Conservation (phyloP, 2,329 filamentous ascomycete species). For the Biscogniauxia sp. region DNA sequence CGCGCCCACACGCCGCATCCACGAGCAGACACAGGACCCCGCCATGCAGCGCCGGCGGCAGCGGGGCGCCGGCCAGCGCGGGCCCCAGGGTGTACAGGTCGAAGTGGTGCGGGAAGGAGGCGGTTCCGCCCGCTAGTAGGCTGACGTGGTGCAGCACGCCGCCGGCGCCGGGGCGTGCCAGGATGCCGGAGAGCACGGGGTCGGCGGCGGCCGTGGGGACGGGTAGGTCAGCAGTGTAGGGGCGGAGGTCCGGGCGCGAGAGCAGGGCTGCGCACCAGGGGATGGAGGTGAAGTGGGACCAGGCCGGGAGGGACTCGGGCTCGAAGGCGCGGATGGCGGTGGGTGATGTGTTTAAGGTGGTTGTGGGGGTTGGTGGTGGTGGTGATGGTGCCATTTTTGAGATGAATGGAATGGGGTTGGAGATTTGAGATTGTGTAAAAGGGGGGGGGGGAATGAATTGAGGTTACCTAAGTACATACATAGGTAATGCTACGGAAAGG, state of each 20-base stretch:
- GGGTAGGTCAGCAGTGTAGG: constrained; percentile 1
- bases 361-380: too few species aligned
- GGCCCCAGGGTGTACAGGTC: constrained; percentile 4
- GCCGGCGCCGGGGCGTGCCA: background rate
- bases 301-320: background rate
- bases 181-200: background rate
- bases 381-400: too few species aligned
- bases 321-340: constrained; percentile 1
- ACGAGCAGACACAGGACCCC: constrained; percentile 2
- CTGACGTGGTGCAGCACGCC: constrained; percentile 1
- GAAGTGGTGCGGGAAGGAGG: background rate
- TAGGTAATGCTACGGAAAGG: too few species aligned
- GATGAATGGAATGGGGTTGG: too few species aligned
- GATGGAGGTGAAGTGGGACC: background rate
- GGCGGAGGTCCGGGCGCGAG: background rate
- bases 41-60: background rate
- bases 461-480: too few species aligned
- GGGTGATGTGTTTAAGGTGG: background rate
- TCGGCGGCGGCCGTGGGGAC: background rate
- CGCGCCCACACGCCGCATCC: constrained; percentile 1
- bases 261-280: constrained; percentile 1
- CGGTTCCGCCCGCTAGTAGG: background rate
- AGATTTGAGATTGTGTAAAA: too few species aligned
- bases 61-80: constrained; percentile 1
- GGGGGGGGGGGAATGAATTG: too few species aligned